A percentile compares a stretch with the other conserved stretches of the same genome.
Evolutionary conservation across 2,329 filamentous ascomycete genomes (phyloP).

Genomic region (Colletotrichum sojae): DNA sequence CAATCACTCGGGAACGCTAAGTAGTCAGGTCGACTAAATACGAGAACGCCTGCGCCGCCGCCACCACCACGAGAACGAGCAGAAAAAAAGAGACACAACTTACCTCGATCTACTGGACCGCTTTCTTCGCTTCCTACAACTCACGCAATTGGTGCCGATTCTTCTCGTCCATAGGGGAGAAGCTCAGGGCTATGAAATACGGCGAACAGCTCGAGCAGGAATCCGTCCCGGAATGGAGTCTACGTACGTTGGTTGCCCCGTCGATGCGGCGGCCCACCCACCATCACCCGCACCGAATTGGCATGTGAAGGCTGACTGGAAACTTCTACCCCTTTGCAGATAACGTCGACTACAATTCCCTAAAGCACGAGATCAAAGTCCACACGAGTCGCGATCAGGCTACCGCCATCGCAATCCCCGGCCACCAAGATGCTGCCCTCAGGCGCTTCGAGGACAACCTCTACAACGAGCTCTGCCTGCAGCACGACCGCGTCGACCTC

Average conservation of each 20-base stretch:
- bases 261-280: not conserved
- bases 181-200: slow-evolving; percentile 75
- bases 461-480: slow-evolving; percentile 77
- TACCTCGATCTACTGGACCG: slow-evolving; percentile 2
- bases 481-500: slow-evolving; percentile 83
- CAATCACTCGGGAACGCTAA: slow-evolving; percentile 12
- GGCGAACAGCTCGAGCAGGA: slow-evolving; percentile 80
- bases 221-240: slow-evolving; percentile 86
- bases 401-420: slow-evolving; percentile 80
- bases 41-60: slow-evolving; percentile 25
- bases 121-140: not conserved
- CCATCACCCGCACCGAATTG: not conserved
- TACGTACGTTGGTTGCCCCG: slow-evolving; percentile 65
- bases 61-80: not conserved
- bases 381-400: slow-evolving; percentile 81
- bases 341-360: slow-evolving; percentile 90
- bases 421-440: slow-evolving; percentile 72
- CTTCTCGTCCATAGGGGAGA: slow-evolving; percentile 16
- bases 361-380: slow-evolving; percentile 87
- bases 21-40: slow-evolving; percentile 32
- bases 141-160: slow-evolving; percentile 32
- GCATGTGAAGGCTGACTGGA: slow-evolving; percentile 28
- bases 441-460: slow-evolving; percentile 79
- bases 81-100: not conserved
- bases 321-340: slow-evolving; percentile 60